A percentile compares a stretch with the other conserved stretches of the same genome.
Conservation (phyloP, 1,284 basidiomycete species). For the Lignosus rhinocerotis region DNA sequence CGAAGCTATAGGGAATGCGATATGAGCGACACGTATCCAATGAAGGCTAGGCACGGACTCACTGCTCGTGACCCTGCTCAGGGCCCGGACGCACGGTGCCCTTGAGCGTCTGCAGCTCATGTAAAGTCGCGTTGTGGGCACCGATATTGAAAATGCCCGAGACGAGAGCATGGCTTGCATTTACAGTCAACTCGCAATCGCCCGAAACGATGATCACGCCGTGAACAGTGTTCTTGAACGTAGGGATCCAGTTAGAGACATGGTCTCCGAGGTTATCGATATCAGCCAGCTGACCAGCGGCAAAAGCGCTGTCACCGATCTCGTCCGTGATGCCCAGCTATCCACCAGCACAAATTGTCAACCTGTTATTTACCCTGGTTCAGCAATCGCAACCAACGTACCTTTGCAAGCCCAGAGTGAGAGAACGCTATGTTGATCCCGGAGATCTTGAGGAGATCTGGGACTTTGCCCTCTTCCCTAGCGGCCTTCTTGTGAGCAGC, state of each 20-base stretch:
- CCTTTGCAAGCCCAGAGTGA: conserved; percentile 31
- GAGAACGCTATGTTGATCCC: conserved; percentile 39
- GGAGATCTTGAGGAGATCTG: conserved; percentile 18
- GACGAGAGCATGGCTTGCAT: conserved; percentile 11
- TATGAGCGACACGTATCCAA: neutral
- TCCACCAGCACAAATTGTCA: neutral
- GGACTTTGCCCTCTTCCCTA: conserved; percentile 11
- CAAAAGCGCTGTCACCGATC: conserved; percentile 35
- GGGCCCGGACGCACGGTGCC: conserved; percentile 36
- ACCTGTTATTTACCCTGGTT: neutral
- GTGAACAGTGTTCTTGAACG: conserved; percentile 37
- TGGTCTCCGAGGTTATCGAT: conserved; percentile 28
- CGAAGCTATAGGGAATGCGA: conserved; percentile 29
- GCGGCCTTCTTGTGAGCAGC: conserved; percentile 24
- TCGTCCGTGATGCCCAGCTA: conserved; percentile 37
- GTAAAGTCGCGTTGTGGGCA: conserved; percentile 30
- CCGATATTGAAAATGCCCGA: conserved; percentile 19
- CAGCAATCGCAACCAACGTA: neutral
- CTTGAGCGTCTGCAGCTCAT: conserved; percentile 32
- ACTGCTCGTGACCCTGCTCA: conserved; percentile 39
- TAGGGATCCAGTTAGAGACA: conserved; percentile 33
- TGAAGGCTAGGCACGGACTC: neutral
- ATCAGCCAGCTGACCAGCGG: conserved; percentile 34
- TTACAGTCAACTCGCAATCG: conserved; percentile 28
- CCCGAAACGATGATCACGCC: conserved; percentile 41